These are phyloP conservation scores for Lycium barbarum DNA, from an alignment of 257 asterid species.

Conservation along the genomic window DNA sequence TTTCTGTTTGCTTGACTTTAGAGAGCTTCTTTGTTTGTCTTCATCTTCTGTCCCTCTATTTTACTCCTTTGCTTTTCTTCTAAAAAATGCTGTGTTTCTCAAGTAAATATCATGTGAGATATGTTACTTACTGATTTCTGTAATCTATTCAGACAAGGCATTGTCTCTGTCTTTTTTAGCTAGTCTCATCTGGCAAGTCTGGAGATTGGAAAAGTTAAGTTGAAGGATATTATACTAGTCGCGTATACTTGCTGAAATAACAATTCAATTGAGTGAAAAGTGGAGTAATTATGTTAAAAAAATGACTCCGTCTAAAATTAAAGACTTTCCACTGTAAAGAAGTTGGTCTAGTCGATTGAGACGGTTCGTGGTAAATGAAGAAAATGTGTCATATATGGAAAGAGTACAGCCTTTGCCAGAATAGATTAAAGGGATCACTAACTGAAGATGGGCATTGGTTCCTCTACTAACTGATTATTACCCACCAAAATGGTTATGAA, in stretches of 20 bases:
- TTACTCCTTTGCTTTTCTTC: background rate
- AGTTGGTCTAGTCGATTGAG: background rate
- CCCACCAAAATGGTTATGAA: background rate
- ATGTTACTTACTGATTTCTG: background rate
- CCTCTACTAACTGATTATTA: background rate
- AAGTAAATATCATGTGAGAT: background rate
- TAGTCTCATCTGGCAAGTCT: background rate
- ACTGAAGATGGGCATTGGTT: background rate
- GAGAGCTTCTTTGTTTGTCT: constrained; percentile 28
- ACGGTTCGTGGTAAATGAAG: background rate
- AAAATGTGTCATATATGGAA: background rate
- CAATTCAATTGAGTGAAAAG: background rate
- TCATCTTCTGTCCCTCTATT: background rate
- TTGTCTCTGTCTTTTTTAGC: background rate
- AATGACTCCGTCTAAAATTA: background rate
- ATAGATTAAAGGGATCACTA: background rate
- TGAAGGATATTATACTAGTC: constrained; percentile 8
- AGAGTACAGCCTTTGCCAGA: background rate
- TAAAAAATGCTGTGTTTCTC: too few relatives aligned
- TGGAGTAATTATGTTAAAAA: background rate
- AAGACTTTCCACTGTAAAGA: background rate
- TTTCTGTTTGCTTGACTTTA: background rate
- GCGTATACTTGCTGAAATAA: background rate
- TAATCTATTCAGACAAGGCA: background rate
- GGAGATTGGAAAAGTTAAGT: background rate